Conservation (phyloP, 352 stramenopile genomes). For the Phytophthora cryptogea region DNA sequence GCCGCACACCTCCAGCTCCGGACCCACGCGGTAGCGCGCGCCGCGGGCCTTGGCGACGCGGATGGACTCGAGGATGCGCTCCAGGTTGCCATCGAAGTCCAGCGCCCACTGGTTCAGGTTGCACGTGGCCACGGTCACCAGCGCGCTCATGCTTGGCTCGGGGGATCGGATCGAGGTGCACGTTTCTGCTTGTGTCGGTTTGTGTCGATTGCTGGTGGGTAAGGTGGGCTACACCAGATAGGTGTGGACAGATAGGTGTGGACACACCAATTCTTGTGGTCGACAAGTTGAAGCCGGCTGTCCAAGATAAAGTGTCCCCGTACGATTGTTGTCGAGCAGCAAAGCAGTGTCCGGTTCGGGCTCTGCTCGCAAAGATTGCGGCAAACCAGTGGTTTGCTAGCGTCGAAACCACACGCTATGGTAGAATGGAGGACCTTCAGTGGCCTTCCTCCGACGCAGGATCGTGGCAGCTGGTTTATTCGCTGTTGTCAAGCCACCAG, state of each 20-base stretch:
- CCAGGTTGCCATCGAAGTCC: slow-evolving; percentile 98
- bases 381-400: slow-evolving; percentile 1
- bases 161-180: slow-evolving; percentile 8
- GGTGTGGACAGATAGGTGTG: slow-evolving; percentile 9
- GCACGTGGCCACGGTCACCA: slow-evolving; percentile 97
- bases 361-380: slow-evolving; percentile 9
- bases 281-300: slow-evolving; percentile 26
- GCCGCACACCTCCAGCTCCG: slow-evolving; percentile 97
- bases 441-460: slow-evolving; percentile 20
- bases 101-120: slow-evolving; percentile 99
- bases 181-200: slow-evolving; percentile 4
- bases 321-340: no score
- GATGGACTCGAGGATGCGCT: slow-evolving; percentile 93
- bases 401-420: no score
- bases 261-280: slow-evolving; percentile 11
- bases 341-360: no score
- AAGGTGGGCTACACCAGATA: slow-evolving; percentile 6
- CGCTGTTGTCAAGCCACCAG: neutral
- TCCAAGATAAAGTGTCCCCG: neutral
- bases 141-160: slow-evolving; percentile 58
- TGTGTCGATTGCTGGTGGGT: slow-evolving; percentile 7
- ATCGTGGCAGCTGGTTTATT: neutral
- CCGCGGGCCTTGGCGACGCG: slow-evolving; percentile 83
- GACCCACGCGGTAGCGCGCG: slow-evolving; percentile 93
- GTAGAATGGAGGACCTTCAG: slow-evolving; percentile 2